Evolutionary conservation across 1,139 yeast species (phyloP).

Genomic region (Sugiyamaella sp.): DNA sequence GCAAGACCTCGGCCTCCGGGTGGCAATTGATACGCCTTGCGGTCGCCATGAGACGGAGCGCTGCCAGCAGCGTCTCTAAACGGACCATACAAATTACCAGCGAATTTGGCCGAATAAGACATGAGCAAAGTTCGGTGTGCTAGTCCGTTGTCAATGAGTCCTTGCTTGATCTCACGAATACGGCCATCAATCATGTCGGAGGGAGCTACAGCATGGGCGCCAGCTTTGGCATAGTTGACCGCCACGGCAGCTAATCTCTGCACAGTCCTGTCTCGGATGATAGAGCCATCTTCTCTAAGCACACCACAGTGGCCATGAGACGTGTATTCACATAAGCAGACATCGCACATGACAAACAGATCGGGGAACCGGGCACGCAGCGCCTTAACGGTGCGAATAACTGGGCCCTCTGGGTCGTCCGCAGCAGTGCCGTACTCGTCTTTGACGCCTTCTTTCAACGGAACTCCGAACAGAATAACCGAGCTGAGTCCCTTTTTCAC

Average conservation of each 20-base stretch:
- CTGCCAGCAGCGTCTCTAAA: slow-evolving; percentile 98
- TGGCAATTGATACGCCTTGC: slow-evolving; percentile 92
- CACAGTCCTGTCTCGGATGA: slow-evolving; percentile 75
- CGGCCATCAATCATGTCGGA: slow-evolving; percentile 99
- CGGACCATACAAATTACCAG: slow-evolving; percentile 93
- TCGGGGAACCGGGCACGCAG: slow-evolving; percentile 72
- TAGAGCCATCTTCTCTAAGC: slow-evolving; percentile 79
- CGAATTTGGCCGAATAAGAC: slow-evolving; percentile 93
- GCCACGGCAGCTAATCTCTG: slow-evolving; percentile 92
- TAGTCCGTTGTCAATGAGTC: slow-evolving; percentile 77
- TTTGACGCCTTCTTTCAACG: slow-evolving; percentile 70
- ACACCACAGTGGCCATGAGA: slow-evolving; percentile 97
- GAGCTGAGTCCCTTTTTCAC: slow-evolving; percentile 82
- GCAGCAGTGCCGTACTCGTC: slow-evolving; percentile 88
- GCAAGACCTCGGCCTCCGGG: slow-evolving; percentile 93
- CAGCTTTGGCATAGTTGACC: slow-evolving; percentile 92
- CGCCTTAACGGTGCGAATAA: slow-evolving; percentile 72
- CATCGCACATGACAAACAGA: slow-evolving; percentile 88
- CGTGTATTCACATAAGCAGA: slow-evolving; percentile 95
- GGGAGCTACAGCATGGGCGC: slow-evolving; percentile 95
- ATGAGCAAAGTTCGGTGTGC: slow-evolving; percentile 88
- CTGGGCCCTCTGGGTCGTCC: slow-evolving; percentile 97
- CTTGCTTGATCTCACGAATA: slow-evolving; percentile 82
- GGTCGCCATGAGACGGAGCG: slow-evolving; percentile 85
- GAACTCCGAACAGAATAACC: slow-evolving; percentile 92